Conservation (phyloP, 345 rosid genomes). For the Eucalyptus sp. region DNA sequence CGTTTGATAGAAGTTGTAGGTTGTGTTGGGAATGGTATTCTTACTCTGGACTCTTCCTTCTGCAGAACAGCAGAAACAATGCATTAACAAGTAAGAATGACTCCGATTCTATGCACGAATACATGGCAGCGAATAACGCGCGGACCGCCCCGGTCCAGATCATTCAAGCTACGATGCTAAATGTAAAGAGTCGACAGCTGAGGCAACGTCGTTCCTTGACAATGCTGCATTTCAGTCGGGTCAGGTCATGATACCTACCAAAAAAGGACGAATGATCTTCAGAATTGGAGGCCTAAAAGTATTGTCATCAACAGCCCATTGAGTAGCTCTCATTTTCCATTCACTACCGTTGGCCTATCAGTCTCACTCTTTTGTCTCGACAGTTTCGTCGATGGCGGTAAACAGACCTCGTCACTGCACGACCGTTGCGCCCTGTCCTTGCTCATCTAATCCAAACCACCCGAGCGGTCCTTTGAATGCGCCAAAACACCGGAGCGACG, state of each 20-base stretch:
- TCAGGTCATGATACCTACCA: slow-evolving; percentile 56
- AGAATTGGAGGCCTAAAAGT: slow-evolving; percentile 74
- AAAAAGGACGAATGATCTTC: slow-evolving; percentile 60
- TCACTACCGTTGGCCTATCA: background rate
- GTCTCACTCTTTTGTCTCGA: background rate
- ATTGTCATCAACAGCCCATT: background rate
- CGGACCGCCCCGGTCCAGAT: slow-evolving; percentile 26
- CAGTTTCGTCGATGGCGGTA: background rate
- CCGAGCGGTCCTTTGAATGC: background rate
- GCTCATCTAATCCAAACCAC: background rate
- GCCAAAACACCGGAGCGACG: background rate
- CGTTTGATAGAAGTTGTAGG: background rate
- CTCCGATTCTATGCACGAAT: background rate
- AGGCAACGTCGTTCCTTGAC: slow-evolving; percentile 26
- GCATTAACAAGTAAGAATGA: slow-evolving; percentile 34
- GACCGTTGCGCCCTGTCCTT: background rate
- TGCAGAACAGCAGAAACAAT: slow-evolving; percentile 52
- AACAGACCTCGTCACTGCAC: background rate
- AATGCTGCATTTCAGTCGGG: slow-evolving; percentile 60
- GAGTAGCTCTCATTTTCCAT: background rate
- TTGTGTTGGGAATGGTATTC: slow-evolving; percentile 52
- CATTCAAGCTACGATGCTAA: slow-evolving; percentile 56
- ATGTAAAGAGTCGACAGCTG: slow-evolving; percentile 57
- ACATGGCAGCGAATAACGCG: background rate
- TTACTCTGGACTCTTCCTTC: slow-evolving; percentile 74